Evolutionary conservation across 73 alveolate species (phyloP), one percentile per base, ranked within the genome.

Genomic region (Durusdinium trenchii): DNA sequence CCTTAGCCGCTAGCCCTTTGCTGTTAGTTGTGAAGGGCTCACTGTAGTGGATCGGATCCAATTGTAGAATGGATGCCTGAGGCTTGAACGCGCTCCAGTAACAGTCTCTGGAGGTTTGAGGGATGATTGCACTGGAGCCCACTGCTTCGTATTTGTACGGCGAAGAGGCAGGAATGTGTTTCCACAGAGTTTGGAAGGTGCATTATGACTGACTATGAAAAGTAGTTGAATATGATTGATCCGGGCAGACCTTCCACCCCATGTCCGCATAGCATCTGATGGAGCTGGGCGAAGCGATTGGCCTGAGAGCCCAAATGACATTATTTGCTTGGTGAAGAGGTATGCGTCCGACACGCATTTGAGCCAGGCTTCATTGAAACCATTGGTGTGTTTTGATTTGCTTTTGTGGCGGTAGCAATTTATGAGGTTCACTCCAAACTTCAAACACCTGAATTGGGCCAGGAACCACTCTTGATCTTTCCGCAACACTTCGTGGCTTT

Each of bases 391-490:
- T n/a, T 18, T 75, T 3, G 57, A n/a, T 6, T 40, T 40, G 26
- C 85, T 40, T 2, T 20, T 28, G 32, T 40, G 26, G 51, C 30
- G 42, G 18, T 12, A 6, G 32, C 9, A 6, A 14, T 73, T 36
- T n/a, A 0, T 36, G 9, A n/a, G n/a, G n/a, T n/a, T n/a, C 54
- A 9, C 6, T 7, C 51, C 32, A 6, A 36, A 71, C 38, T 71
- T 71, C 6, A 35, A 71, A 18, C 84, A 18, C 14, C 30, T 42
- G n/a, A n/a, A n/a, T n/a, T n/a, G n/a, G n/a, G 18, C 62, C 60
- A 78, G 87, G 87, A 78, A 28, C 87, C 87, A 45, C 26, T 78
- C 45, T 61, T 78, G 38, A 61, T 78, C 51, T 78, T 78, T 26
- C 87, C 87, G 4, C 62, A 78, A 61, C 42, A 26, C 87, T 78